These are phyloP conservation scores for Aspergillus persii DNA, from an alignment of 2,329 filamentous ascomycete genomes.

Conservation along the genomic window DNA sequence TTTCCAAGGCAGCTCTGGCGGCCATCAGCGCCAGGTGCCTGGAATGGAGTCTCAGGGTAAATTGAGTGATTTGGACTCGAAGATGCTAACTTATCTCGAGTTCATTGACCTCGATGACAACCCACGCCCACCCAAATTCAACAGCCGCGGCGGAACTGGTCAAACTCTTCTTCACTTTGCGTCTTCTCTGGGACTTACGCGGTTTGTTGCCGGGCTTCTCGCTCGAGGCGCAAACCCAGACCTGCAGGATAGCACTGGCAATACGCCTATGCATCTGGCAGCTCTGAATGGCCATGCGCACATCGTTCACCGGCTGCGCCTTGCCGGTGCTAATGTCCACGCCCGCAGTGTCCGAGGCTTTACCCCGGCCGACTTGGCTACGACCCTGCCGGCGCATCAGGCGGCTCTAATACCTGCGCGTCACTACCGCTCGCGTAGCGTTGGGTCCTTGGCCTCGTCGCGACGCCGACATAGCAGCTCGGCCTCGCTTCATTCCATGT, in stretches of 20 bases:
- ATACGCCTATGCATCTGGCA: constrained; percentile 78
- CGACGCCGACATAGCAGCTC: constrained; percentile 61
- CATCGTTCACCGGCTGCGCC: constrained; percentile 72
- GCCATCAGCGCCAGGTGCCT: constrained; percentile 46
- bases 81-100: constrained; percentile 72
- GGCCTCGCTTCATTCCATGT: constrained; percentile 65
- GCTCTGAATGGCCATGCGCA: constrained; percentile 72
- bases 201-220: constrained; percentile 73
- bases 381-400: constrained; percentile 62
- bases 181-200: constrained; percentile 69
- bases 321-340: constrained; percentile 69
- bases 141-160: constrained; percentile 64
- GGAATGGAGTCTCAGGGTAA: constrained; percentile 44
- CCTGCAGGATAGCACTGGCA: constrained; percentile 72
- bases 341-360: constrained; percentile 68
- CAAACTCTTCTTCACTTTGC: constrained; percentile 81
- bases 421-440: constrained; percentile 66
- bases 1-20: constrained; percentile 42
- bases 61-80: constrained; percentile 59
- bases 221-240: constrained; percentile 76
- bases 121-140: constrained; percentile 64
- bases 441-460: constrained; percentile 53
- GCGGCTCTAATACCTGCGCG: constrained; percentile 62
- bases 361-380: constrained; percentile 68
- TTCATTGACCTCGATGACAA: constrained; percentile 76